Evolutionary conservation across 2,329 filamentous ascomycete genomes (phyloP).

Genomic region (Pseudocercospora cruenta): DNA sequence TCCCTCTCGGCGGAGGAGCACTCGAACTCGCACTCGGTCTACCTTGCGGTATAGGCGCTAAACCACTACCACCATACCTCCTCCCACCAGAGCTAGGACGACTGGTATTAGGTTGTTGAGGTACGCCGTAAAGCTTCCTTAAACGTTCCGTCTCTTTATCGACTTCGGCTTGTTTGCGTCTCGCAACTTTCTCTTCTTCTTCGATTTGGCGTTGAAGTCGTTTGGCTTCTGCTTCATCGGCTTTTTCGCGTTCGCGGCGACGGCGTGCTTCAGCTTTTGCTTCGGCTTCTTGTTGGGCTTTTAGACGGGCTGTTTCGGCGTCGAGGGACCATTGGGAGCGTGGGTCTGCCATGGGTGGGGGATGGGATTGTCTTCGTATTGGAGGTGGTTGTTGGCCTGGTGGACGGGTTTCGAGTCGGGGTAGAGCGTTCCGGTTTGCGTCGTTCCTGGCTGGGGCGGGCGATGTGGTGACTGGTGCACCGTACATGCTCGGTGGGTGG

Average conservation of each 20-base stretch:
- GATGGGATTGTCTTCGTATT: slow-evolving; percentile 17
- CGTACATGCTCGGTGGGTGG: slow-evolving; percentile 22
- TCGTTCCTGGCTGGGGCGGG: not conserved
- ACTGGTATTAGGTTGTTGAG: slow-evolving; percentile 30
- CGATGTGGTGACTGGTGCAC: slow-evolving; percentile 3
- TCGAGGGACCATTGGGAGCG: slow-evolving; percentile 58
- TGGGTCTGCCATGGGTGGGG: slow-evolving; percentile 52
- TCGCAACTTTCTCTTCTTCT: slow-evolving; percentile 63
- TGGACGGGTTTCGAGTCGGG: slow-evolving; percentile 31
- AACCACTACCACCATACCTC: not conserved
- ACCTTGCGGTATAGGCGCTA: slow-evolving; percentile 31
- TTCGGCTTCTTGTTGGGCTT: slow-evolving; percentile 48
- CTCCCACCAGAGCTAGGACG: not conserved
- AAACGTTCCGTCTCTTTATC: slow-evolving; percentile 79
- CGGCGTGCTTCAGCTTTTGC: slow-evolving; percentile 51
- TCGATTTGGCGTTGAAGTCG: slow-evolving; percentile 59
- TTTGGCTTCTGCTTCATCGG: slow-evolving; percentile 60
- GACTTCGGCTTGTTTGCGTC: slow-evolving; percentile 54
- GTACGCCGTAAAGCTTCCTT: slow-evolving; percentile 66
- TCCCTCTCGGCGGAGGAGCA: slow-evolving; percentile 23
- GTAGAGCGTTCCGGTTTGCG: slow-evolving; percentile 32
- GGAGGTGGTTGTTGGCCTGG: slow-evolving; percentile 24
- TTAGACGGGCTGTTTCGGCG: slow-evolving; percentile 53
- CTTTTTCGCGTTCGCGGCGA: slow-evolving; percentile 60
- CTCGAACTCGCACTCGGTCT: slow-evolving; percentile 20